These are phyloP conservation scores for Corymbia maculata DNA, from an alignment of 345 rosid species.

Conservation along the genomic window DNA sequence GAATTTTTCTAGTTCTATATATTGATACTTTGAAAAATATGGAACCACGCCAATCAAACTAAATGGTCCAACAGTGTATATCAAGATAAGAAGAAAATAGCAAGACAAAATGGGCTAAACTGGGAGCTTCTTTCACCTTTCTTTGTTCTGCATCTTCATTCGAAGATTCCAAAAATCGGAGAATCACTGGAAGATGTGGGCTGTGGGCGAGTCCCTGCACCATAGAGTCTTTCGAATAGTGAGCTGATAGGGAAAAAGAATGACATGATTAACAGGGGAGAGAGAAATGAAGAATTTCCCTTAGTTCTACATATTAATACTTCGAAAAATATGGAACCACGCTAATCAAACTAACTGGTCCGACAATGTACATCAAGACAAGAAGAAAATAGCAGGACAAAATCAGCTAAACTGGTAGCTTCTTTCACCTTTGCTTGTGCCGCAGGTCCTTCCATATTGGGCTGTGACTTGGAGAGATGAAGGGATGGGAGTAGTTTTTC, in stretches of 20 bases:
- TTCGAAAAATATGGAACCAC: background rate
- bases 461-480: no score
- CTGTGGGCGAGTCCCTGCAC: background rate
- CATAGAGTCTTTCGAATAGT: no score
- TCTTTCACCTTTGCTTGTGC: no score
- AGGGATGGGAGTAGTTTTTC: no score
- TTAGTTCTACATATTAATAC: no score
- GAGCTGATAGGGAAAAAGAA: no score
- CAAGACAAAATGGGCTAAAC: background rate
- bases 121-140: background rate
- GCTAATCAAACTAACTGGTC: background rate
- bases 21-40: background rate
- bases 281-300: background rate
- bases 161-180: no score
- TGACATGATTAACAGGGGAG: no score
- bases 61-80: background rate
- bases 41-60: background rate
- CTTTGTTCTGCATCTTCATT: background rate
- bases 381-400: no score
- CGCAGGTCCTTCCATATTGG: no score
- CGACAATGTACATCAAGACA: background rate
- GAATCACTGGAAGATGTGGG: no score
- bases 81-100: background rate
- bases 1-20: background rate
- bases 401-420: no score